Base-by-base conservation (phyloP, 2,329 filamentous ascomycete species). In the Aspergillus persii region DNA sequence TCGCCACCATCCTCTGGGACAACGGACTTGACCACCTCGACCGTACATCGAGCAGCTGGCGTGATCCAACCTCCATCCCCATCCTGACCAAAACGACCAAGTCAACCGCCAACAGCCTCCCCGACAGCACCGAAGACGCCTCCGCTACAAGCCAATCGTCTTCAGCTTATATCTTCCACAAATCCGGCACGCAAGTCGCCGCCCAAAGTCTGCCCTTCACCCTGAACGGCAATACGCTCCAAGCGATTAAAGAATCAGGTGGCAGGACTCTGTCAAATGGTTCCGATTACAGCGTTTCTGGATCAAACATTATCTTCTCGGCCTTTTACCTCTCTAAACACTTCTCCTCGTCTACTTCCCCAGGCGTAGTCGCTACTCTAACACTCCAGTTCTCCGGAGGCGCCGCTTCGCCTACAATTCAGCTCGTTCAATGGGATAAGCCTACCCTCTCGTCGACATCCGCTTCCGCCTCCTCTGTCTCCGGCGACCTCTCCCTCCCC, bases 21-120 rank as follows among this genome's bases (percentile, higher is more conserved):
- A 87, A 86, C 59, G 84, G 84, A 0, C 68, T 76, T 2, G 84
- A 86, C 63, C 81, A 84, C 46, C 75, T 86, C 9, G 76, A 86
- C 63, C 81, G 84, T 41, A 71, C 71, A 2, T 74, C 78, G 0
- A 76, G 78, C 50, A 64, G 66, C 2, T 87, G 83, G 83, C 74
- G 80, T 18, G 85, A 87, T 61, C 71, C 75, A 0, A 77, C 80
- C 0, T 77, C 78, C 0, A 68, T 83, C 4, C 72, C 78, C 5
- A 81, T 87, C 59, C 72, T 84, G 50, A 67, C 76, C 15, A 78
- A 79, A 46, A 80, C 80, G 0, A 73, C 71, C 2, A 72, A 75
- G 8, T 80, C 80, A 1, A 71, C 74, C 2, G 63, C 65, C 2
- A 87, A 86, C 61, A 77, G 78, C 4, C 73, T 87, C 0, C 76